phyloP scores from a whole-genome alignment of 2,329 filamentous ascomycete species.

The Tolypocladium sp. region DNA sequence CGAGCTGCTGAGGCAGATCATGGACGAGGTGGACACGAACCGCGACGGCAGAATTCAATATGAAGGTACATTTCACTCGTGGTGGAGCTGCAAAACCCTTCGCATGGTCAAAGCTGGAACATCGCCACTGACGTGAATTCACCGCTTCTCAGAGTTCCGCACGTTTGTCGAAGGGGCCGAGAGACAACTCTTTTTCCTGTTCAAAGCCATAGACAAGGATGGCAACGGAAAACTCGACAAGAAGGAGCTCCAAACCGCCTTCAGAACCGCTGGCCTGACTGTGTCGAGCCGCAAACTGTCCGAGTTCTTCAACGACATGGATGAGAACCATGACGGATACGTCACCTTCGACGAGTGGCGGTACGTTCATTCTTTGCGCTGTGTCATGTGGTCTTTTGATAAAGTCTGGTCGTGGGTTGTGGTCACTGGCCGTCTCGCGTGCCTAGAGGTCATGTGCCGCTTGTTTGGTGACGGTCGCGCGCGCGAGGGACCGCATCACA shows the following conservation, averaged over 20 bases:
- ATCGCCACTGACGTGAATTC: background rate
- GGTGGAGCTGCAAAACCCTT: background rate
- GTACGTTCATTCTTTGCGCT: slow-evolving; percentile 43
- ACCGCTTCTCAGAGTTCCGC: slow-evolving; percentile 61
- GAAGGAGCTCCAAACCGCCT: slow-evolving; percentile 71
- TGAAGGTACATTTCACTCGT: slow-evolving; percentile 51
- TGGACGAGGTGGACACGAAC: slow-evolving; percentile 76
- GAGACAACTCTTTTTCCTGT: slow-evolving; percentile 70
- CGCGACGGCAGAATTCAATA: slow-evolving; percentile 87
- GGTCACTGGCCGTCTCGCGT: slow-evolving; percentile 4
- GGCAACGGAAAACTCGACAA: slow-evolving; percentile 80
- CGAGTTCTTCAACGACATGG: slow-evolving; percentile 82
- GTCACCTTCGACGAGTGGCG: slow-evolving; percentile 96
- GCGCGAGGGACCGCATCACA: background rate
- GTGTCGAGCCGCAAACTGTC: slow-evolving; percentile 71
- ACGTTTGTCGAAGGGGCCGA: slow-evolving; percentile 83
- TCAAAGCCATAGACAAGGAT: slow-evolving; percentile 79
- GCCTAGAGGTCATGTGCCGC: slow-evolving; percentile 12
- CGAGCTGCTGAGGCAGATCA: slow-evolving; percentile 69
- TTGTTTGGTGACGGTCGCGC: slow-evolving; percentile 1
- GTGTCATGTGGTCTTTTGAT: background rate
- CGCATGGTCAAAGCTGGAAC: background rate
- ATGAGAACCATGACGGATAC: slow-evolving; percentile 76
- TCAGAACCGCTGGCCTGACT: slow-evolving; percentile 66
- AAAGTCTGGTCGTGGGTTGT: background rate